These are phyloP conservation scores for Ambrosia artemisiifolia DNA, from an alignment of 129 eudicot species.

Conservation along the genomic window DNA sequence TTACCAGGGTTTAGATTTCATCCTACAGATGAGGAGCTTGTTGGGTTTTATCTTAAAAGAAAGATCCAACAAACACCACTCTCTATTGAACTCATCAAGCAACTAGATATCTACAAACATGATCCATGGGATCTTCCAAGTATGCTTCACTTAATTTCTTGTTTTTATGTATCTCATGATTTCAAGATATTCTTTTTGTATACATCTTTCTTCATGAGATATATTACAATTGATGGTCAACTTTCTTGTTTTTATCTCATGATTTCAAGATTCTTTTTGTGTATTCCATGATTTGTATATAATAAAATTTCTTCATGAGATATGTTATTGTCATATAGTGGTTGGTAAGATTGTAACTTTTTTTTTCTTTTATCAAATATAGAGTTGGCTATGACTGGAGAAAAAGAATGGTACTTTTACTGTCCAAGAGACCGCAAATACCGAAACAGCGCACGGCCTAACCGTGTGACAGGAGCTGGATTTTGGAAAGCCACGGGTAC, in stretches of 20 bases:
- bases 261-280: background rate
- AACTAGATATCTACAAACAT: slow-evolving; percentile 74
- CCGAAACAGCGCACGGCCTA: slow-evolving; percentile 85
- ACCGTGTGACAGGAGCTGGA: slow-evolving; percentile 91
- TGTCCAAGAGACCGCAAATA: slow-evolving; percentile 95
- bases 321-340: background rate
- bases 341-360: background rate
- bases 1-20: slow-evolving; percentile 96
- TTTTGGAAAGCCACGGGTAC: slow-evolving; percentile 99
- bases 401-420: slow-evolving; percentile 94
- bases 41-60: slow-evolving; percentile 87
- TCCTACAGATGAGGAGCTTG: slow-evolving; percentile 95
- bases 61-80: slow-evolving; percentile 87
- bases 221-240: too few relatives aligned
- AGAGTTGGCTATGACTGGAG: slow-evolving; percentile 90
- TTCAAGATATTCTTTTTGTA: slow-evolving; percentile 7
- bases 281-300: background rate
- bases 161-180: background rate
- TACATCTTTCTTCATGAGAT: background rate
- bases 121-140: slow-evolving; percentile 99
- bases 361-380: background rate
- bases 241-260: background rate
- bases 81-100: slow-evolving; percentile 90
- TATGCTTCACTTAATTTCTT: slow-evolving; percentile 18
- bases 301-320: background rate